Evolutionary conservation across 2,329 filamentous ascomycete genomes (phyloP), one percentile per base, ranked within the genome.

Genomic region (Diplodia mutila): DNA sequence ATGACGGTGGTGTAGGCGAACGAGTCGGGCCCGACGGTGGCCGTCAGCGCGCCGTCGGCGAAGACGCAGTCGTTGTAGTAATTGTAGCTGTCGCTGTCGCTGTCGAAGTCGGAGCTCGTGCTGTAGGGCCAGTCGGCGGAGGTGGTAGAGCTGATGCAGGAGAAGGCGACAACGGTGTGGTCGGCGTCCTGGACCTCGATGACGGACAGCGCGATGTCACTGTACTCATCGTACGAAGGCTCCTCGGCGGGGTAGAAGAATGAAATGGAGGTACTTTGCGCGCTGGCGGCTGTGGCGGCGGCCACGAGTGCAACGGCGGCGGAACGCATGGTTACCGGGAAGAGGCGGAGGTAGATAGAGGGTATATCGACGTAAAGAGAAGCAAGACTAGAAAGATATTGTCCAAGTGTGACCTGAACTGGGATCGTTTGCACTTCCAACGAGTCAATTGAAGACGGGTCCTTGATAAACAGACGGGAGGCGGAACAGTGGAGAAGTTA

Each of bases 241-340:
- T 46, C 32, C 18, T 27, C 18, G 18, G 14, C 39, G n/a, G 64
- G 64, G 27, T 57, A 66, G 51, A 57, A 57, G 39, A 66, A 57
- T 18, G 64, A 51, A 25, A 66, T 49, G n/a, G 39, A 21, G 6
- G 39, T 61, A 2, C 27, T 51, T 23, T 65, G 61, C 7, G 64
- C 64, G 52, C 32, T 12, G 14, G 27, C 64, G 25, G 51, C 39
- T 23, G 49, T 51, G 48, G 63, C 64, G n/a, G 64, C 51, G 52
- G 64, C 64, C 23, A 57, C 42, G 59, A 51, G 16, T 12, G 52
- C 42, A 25, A 57, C 9, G 27, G 27, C 14, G 27, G 32, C 16
- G 42, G 51, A 66, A 66, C 52, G 64, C 64, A 66, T 66, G 7
- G 14, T 66, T 23, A 18, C 34, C 21, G 34, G 21, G 21, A 46